Evolutionary conservation across 495 filamentous ascomycete genomes (phyloP).

Genomic region (Neurospora hispaniola): DNA sequence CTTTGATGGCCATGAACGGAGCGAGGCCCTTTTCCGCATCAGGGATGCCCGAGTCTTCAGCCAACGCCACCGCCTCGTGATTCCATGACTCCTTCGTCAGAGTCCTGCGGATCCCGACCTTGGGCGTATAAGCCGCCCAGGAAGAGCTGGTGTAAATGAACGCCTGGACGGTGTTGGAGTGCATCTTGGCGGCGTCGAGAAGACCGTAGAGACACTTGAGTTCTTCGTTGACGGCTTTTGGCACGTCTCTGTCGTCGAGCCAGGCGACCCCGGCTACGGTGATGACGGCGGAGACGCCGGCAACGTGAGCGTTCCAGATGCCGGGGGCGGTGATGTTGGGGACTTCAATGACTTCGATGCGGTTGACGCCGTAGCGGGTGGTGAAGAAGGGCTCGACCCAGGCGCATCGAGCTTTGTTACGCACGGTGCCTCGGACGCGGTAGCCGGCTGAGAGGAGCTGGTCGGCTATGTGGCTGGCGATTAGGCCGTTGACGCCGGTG

Average conservation of each 20-base stretch:
- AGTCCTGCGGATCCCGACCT: constrained; percentile 2
- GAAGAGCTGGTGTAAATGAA: constrained; percentile 19
- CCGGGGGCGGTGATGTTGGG: constrained; percentile 24
- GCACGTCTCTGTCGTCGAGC: constrained; percentile 5
- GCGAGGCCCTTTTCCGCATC: constrained; percentile 11
- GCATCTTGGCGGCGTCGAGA: constrained; percentile 9
- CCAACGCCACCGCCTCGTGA: constrained; percentile 10
- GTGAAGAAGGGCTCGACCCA: constrained; percentile 34
- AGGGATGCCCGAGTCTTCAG: constrained; percentile 1
- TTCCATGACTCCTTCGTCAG: constrained; percentile 18
- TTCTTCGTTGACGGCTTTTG: constrained; percentile 5
- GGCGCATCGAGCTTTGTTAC: constrained; percentile 25
- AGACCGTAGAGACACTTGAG: constrained; percentile 2
- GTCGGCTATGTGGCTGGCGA: constrained; percentile 41
- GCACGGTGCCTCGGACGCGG: constrained; percentile 41
- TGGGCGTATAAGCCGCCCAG: constrained; percentile 19
- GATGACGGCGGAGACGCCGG: constrained; percentile 20
- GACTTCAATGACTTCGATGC: constrained; percentile 29
- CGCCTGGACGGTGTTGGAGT: constrained; percentile 7
- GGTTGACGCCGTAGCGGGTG: constrained; percentile 25
- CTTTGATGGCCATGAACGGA: constrained; percentile 20
- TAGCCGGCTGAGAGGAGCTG: constrained; percentile 38
- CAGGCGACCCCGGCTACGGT: constrained; percentile 4
- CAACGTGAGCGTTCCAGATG: constrained; percentile 27
- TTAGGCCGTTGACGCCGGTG: constrained; percentile 48